Percentiles rank a stretch among this genome's conserved stretches.
phyloP scores from a whole-genome alignment of 129 eudicot species.

The Flaveria ramosissima region DNA sequence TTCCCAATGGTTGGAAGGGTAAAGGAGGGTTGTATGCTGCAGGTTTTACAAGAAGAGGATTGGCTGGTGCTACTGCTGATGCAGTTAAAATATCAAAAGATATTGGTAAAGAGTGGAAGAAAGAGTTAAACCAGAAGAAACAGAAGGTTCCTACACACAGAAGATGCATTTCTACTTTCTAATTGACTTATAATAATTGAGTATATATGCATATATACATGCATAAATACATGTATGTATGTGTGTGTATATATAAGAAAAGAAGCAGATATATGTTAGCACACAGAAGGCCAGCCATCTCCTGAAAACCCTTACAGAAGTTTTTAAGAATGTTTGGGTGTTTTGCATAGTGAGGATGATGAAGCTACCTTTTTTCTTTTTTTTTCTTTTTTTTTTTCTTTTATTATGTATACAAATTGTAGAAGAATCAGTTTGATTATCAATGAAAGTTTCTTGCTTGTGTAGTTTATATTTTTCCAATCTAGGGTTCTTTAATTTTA shows the following conservation, averaged over 20 bases:
- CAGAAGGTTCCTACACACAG: slow-evolving; percentile 85
- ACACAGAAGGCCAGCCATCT: slow-evolving; percentile 65
- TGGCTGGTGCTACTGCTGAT: slow-evolving; percentile 86
- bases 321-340: slow-evolving; percentile 58
- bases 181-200: not conserved
- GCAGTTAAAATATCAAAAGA: slow-evolving; percentile 79
- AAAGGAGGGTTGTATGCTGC: slow-evolving; percentile 81
- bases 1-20: slow-evolving; percentile 94
- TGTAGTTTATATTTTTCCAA: not conserved
- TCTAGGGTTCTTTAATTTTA: too few relatives aligned
- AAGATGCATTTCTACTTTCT: slow-evolving; percentile 79
- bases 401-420: slow-evolving; percentile 37
- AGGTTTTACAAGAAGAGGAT: slow-evolving; percentile 97
- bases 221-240: slow-evolving; percentile 12
- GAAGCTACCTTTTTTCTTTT: slow-evolving; percentile 46
- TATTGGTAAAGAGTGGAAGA: slow-evolving; percentile 77
- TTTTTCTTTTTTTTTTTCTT: not conserved
- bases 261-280: slow-evolving; percentile 32
- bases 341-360: slow-evolving; percentile 64
- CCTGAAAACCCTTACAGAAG: slow-evolving; percentile 61
- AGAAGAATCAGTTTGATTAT: slow-evolving; percentile 33
- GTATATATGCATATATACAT: not conserved
- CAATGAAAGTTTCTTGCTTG: slow-evolving; percentile 31
- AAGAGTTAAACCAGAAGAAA: slow-evolving; percentile 68
- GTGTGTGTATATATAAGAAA: not conserved